Evolutionary conservation across 345 rosid species (phyloP).

Genomic region (Abelmoschus esculentus): DNA sequence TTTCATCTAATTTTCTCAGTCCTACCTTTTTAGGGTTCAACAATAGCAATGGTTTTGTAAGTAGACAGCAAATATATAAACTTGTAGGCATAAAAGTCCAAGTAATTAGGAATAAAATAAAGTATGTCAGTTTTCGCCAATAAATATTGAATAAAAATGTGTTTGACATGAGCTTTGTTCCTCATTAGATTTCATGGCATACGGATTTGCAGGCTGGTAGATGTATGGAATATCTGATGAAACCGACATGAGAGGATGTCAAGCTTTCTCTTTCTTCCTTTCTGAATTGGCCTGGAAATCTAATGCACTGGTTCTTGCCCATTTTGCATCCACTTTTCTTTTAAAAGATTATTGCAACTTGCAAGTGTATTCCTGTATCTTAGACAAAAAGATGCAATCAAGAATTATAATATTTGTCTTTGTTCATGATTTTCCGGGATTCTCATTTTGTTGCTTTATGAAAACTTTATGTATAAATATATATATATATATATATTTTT

Average conservation of each 20-base stretch:
- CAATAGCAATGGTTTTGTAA: too few species aligned
- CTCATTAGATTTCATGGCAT: background rate
- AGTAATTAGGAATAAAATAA: too few species aligned
- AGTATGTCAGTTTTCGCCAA: too few species aligned
- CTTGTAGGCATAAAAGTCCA: too few species aligned
- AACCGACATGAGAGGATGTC: slow-evolving; percentile 61
- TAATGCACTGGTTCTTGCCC: background rate
- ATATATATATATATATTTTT: too few species aligned
- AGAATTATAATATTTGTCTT: background rate
- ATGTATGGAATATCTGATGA: background rate
- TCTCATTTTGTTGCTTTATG: background rate
- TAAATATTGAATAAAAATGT: too few species aligned
- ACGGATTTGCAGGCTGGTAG: background rate
- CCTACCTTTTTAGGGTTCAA: too few species aligned
- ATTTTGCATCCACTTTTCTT: background rate
- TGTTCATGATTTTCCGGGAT: background rate
- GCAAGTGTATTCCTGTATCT: slow-evolving; percentile 3
- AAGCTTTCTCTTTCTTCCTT: slow-evolving; percentile 1
- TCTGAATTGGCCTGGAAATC: slow-evolving; percentile 3
- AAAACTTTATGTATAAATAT: background rate
- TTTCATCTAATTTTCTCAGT: too few species aligned
- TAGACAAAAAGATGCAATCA: background rate
- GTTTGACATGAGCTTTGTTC: background rate
- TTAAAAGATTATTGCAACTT: background rate
- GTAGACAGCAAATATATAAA: too few species aligned